phyloP scores from a whole-genome alignment of 257 asterid species.

The Eucommia ulmoides region DNA sequence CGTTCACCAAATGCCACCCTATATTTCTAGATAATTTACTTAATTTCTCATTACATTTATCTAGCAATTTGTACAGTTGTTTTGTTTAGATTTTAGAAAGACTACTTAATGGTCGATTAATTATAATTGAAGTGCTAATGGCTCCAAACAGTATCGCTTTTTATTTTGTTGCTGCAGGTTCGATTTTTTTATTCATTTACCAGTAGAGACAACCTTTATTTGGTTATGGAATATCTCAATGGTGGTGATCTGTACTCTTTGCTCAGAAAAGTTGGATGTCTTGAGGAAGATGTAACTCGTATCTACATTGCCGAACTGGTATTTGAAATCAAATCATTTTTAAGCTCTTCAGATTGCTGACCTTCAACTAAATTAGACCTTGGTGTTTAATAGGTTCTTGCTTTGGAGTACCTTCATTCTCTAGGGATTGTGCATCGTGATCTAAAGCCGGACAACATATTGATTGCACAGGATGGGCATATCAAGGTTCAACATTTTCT shows the following conservation, averaged over 20 bases:
- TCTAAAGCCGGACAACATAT: constrained; percentile 91
- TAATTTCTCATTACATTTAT: no score
- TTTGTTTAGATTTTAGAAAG: neutral
- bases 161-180: constrained; percentile 44
- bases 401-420: constrained; percentile 92
- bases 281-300: constrained; percentile 80
- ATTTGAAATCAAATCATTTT: constrained; percentile 14
- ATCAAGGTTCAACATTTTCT: no score
- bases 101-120: neutral
- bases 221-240: constrained; percentile 96
- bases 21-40: no score
- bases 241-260: constrained; percentile 93
- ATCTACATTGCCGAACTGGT: constrained; percentile 87
- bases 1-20: no score
- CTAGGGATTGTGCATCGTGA: constrained; percentile 94
- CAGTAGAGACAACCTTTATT: constrained; percentile 76
- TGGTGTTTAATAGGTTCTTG: constrained; percentile 63
- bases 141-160: constrained; percentile 8
- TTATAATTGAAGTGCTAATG: constrained; percentile 6
- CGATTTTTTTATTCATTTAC: constrained; percentile 92
- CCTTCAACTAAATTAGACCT: constrained; percentile 16
- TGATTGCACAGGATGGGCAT: constrained; percentile 93
- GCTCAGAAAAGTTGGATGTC: constrained; percentile 70
- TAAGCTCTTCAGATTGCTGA: no score
- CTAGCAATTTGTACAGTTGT: neutral